Evolutionary conservation across 352 stramenopile species (phyloP), one percentile per base, ranked within the genome.

Genomic region (Phytopythium vexans): DNA sequence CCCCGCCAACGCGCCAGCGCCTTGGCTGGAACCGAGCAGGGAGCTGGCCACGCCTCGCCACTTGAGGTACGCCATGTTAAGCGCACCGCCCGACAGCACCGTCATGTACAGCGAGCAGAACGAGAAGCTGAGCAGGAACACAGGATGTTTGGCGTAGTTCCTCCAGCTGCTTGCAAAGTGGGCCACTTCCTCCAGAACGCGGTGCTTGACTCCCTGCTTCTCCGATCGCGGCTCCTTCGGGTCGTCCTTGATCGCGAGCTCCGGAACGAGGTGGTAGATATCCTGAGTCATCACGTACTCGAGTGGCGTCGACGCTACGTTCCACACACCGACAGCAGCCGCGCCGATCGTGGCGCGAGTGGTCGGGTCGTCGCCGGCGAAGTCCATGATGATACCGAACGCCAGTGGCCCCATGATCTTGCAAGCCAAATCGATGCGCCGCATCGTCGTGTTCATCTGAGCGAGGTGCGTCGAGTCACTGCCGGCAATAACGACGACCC

Each of bases 301-400:
- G 3, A 95, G 58, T 10, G 83, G 81, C 15, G 66, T 89, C 3
- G 85, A 89, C 9, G 92, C 53, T 6, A 83, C 48, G 41, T 95
- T 95, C 83, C 86, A 95, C n/a, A 89, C 72, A 11, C 63, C 79
- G 3, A 95, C 77, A 0, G 70, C 69, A 4, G 74, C 71, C 0
- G 78, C 71, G 5, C 83, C 83, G 32, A 89, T 80, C 52, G 86
- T 74, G 16, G 81, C 73, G 16, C 79, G 77, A 5, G 68, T 88
- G 34, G 70, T 87, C 7, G 76, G 70, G 44, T 89, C 76, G 41
- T 52, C 49, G 8, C 72, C 82, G 7, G 80, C 82, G 70, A 87
- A 89, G 37, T 92, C 77, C 70, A 89, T 88, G 61, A 92, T 88
- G 49, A 94, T 56, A 21, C 82, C 82, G 46, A 92, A 90, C 6